Evolutionary conservation across 1,139 yeast genomes (phyloP).

Genomic region (Hemisphaericaspora xylanilytica): DNA sequence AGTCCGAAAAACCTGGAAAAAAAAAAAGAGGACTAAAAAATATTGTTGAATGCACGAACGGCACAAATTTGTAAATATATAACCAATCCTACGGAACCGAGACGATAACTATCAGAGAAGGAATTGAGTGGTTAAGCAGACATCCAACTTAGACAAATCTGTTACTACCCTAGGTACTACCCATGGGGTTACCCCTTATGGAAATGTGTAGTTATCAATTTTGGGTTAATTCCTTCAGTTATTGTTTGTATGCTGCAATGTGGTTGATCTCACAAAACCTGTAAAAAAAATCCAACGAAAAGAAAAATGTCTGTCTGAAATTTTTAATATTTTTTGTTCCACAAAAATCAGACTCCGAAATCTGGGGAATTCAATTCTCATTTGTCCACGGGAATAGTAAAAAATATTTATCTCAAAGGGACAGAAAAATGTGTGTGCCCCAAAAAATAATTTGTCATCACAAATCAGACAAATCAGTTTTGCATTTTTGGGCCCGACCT

Average conservation of each 20-base stretch:
- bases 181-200: not conserved
- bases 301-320: slow-evolving; percentile 5
- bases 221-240: not conserved
- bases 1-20: slow-evolving; percentile 1
- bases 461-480: slow-evolving; percentile 1
- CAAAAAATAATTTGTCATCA: slow-evolving; percentile 1
- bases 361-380: slow-evolving; percentile 7
- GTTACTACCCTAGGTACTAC: no score
- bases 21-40: no score
- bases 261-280: not conserved
- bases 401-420: not conserved
- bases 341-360: slow-evolving; percentile 5
- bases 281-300: not conserved
- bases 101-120: no score
- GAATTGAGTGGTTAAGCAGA: no score
- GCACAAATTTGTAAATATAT: not conserved
- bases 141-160: no score
- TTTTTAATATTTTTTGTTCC: slow-evolving; percentile 1
- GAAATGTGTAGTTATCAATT: not conserved
- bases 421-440: not conserved
- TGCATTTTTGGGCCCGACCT: not conserved
- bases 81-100: no score
- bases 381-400: slow-evolving; percentile 3
- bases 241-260: not conserved
- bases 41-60: not conserved